Base-by-base conservation (phyloP, 2,329 filamentous ascomycete species). In the Hysterium pulicare region DNA sequence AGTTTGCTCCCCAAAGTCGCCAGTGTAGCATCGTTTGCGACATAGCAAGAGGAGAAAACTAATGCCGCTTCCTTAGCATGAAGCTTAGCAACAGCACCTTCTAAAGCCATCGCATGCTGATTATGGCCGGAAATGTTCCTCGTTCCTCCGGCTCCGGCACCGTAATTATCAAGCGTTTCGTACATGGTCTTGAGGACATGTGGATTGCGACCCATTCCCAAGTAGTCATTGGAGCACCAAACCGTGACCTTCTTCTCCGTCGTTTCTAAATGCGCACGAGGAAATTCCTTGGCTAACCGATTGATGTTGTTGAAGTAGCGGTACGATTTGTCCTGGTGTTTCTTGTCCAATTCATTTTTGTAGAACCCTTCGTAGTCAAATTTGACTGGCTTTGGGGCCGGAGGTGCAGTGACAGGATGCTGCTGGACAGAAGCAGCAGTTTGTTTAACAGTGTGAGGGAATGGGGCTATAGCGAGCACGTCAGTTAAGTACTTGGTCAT, bases 251-350 rank as follows among this genome's bases (percentile, higher is more conserved):
- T 82, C 53, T 96, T 89, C 46, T 91, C 84, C 61, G 82, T 80
- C 45, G 78, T 82, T 13, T 87, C 79, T 78, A 94, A 95, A 69
- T 98, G 93, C 34, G 93, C 93, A 51, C 87, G 87, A 22, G 93
- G 93, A 50, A 98, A 98, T 52, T 97, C 89, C 72, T 93, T 88
- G 53, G 93, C 93, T 47, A 98, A 78, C 26, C 93, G 90, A 65
- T 98, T 98, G 82, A 98, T 98, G 76, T 98, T 98, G 79, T 98
- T 98, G 77, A 98, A 98, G 76, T 97, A 97, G 63, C 93, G 88
- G 75, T 98, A 98, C 40, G 90, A 96, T 75, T 96, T 97, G 78
- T 98, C 93, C 78, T 95, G 90, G 79, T 95, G 93, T 76, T 98
- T 98, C 81, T 96, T 97, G 58, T 96, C 89, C 55, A 98, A 72